These are phyloP conservation scores for Luffa aegyptiaca DNA, from an alignment of 306 rosid species.

Conservation along the genomic window DNA sequence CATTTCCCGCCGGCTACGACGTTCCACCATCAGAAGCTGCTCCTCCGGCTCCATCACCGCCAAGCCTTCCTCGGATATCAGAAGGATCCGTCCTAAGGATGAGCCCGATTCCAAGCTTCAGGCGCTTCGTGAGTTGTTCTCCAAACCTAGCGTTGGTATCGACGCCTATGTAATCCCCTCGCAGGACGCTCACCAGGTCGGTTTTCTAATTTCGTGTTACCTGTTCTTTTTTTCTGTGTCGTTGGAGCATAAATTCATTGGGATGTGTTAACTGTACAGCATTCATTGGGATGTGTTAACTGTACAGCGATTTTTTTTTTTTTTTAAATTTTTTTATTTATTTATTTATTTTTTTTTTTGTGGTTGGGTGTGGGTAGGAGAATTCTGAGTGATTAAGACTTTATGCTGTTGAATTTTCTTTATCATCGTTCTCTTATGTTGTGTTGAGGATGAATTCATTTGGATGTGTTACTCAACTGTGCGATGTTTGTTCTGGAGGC, in stretches of 20 bases:
- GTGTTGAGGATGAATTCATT: background rate
- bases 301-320: too few relatives aligned
- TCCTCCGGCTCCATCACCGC: conserved; percentile 54
- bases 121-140: conserved; percentile 62
- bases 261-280: background rate
- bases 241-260: background rate
- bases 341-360: too few relatives aligned
- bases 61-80: conserved; percentile 62
- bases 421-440: background rate
- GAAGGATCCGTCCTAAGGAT: conserved; percentile 17
- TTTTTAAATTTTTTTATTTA: too few relatives aligned
- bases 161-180: conserved; percentile 91
- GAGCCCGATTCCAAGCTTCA: conserved; percentile 50
- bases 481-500: background rate
- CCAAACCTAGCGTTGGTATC: conserved; percentile 41
- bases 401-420: background rate
- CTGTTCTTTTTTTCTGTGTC: background rate
- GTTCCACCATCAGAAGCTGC: conserved; percentile 35
- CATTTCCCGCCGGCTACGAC: conserved; percentile 13
- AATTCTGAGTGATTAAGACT: background rate
- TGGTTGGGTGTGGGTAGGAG: too few relatives aligned
- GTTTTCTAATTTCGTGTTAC: background rate
- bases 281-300: too few relatives aligned
- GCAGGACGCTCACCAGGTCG: conserved; percentile 94
- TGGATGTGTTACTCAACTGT: background rate